Percentiles rank a stretch among this genome's conserved stretches.
Conservation (phyloP, 169 alveolate genomes). For the Plasmodium chabaudi region DNA sequence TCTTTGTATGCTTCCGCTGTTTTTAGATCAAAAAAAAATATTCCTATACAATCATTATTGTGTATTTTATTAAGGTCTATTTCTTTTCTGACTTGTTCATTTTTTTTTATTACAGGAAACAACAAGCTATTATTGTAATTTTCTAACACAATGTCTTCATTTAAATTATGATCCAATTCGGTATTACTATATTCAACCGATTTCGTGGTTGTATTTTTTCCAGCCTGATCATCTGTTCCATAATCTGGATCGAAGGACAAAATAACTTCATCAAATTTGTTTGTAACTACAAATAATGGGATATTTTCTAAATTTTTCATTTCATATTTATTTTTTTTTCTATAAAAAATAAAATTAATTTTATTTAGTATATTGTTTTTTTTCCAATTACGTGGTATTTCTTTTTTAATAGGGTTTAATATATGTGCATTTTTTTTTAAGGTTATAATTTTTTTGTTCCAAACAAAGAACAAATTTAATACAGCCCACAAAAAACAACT, state of each 20-base stretch:
- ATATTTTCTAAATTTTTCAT: constrained; percentile 69
- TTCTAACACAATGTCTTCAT: neutral
- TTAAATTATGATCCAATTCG: neutral
- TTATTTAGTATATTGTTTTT: constrained; percentile 32
- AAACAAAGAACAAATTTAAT: constrained; percentile 15
- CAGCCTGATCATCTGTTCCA: neutral
- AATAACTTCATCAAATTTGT: constrained; percentile 58
- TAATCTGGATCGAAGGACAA: constrained; percentile 34
- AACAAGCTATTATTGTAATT: constrained; percentile 1
- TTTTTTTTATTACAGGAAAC: constrained; percentile 33
- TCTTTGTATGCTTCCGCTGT: constrained; percentile 76
- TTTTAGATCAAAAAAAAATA: constrained; percentile 61
- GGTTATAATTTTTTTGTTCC: constrained; percentile 20
- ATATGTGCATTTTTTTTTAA: constrained; percentile 8
- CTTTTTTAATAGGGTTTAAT: constrained; percentile 34
- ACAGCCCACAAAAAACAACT: constrained; percentile 1
- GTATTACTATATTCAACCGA: neutral
- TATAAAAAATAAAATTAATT: constrained; percentile 45
- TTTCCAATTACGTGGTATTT: neutral
- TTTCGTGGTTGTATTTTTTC: neutral
- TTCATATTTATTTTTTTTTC: constrained; percentile 48
- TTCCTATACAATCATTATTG: constrained; percentile 28
- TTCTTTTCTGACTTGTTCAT: constrained; percentile 34
- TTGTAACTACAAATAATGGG: constrained; percentile 59
- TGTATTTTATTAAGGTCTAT: constrained; percentile 39